A percentile compares a stretch with the other conserved stretches of the same genome.
Conservation (phyloP, 2,329 filamentous ascomycete genomes). For the Colletotrichum brevisporum region DNA sequence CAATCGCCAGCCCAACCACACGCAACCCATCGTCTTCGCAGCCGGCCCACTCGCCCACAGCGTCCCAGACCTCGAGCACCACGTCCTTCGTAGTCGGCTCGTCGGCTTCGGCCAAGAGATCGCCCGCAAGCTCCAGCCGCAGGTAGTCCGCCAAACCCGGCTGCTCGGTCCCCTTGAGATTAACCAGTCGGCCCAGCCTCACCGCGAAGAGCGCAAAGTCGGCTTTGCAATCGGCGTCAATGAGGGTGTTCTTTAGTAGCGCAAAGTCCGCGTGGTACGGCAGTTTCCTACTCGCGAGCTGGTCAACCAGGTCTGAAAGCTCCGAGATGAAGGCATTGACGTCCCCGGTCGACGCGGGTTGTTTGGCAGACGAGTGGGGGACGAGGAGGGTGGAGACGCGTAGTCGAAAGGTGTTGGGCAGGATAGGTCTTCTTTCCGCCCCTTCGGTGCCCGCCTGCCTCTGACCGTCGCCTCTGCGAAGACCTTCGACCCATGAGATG, state of each 20-base stretch:
- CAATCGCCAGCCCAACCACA: background rate
- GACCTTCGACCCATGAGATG: slow-evolving; percentile 36
- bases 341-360: background rate
- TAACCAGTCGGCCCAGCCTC: background rate
- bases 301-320: slow-evolving; percentile 37
- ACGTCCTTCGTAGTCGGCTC: slow-evolving; percentile 3
- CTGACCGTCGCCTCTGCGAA: slow-evolving; percentile 13
- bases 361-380: slow-evolving; percentile 15
- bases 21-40: background rate
- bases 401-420: slow-evolving; percentile 42
- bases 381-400: slow-evolving; percentile 39
- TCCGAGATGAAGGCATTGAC: background rate
- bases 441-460: background rate
- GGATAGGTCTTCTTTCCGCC: background rate
- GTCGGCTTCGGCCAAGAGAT: background rate
- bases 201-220: background rate
- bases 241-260: slow-evolving; percentile 29
- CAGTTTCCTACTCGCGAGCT: slow-evolving; percentile 31
- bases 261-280: slow-evolving; percentile 46
- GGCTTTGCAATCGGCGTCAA: background rate
- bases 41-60: slow-evolving; percentile 2
- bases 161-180: background rate
- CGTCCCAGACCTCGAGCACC: slow-evolving; percentile 5
- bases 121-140: slow-evolving; percentile 9
- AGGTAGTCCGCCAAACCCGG: slow-evolving; percentile 10